phyloP scores from a whole-genome alignment of 768 basidiomycete genomes.

The Panellus pusillus region DNA sequence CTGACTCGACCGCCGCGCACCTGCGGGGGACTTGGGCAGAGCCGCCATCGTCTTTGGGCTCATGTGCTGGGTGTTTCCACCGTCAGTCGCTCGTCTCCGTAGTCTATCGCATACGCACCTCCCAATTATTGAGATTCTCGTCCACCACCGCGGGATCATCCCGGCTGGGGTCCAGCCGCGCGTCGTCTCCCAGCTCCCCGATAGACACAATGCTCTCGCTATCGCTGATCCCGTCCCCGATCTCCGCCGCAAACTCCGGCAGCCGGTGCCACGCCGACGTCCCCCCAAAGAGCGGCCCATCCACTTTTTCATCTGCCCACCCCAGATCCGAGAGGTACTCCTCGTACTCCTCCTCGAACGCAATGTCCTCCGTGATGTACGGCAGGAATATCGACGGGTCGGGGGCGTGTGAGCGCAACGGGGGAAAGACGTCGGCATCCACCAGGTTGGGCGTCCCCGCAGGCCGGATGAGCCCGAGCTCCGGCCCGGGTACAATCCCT shows the following conservation, averaged over 20 bases:
- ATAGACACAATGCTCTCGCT: conserved; percentile 92
- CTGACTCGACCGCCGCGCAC: conserved; percentile 78
- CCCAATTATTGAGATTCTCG: conserved; percentile 94
- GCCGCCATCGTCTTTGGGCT: conserved; percentile 95
- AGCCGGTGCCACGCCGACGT: conserved; percentile 82
- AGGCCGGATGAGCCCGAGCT: conserved; percentile 72
- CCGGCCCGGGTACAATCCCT: conserved; percentile 76
- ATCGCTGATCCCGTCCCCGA: conserved; percentile 89
- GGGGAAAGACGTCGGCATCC: conserved; percentile 94
- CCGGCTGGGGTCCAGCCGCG: conserved; percentile 59
- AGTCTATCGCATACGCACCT: conserved; percentile 52
- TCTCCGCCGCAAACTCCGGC: conserved; percentile 73
- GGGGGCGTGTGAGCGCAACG: conserved; percentile 81
- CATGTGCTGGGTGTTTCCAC: conserved; percentile 71
- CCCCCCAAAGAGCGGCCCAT: conserved; percentile 42
- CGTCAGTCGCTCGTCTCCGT: conserved; percentile 27
- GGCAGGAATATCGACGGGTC: conserved; percentile 84
- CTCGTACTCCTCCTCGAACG: conserved; percentile 96
- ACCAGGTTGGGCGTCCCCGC: conserved; percentile 73
- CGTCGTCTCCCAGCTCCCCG: conserved; percentile 82
- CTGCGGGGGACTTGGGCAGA: conserved; percentile 87
- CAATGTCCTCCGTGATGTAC: conserved; percentile 90
- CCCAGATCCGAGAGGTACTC: conserved; percentile 91
- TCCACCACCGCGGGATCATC: conserved; percentile 66
- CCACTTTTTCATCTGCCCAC: conserved; percentile 59